These are phyloP conservation scores for Cystobasidium sp. DNA, from an alignment of 1,284 basidiomycete genomes.

Conservation along the genomic window DNA sequence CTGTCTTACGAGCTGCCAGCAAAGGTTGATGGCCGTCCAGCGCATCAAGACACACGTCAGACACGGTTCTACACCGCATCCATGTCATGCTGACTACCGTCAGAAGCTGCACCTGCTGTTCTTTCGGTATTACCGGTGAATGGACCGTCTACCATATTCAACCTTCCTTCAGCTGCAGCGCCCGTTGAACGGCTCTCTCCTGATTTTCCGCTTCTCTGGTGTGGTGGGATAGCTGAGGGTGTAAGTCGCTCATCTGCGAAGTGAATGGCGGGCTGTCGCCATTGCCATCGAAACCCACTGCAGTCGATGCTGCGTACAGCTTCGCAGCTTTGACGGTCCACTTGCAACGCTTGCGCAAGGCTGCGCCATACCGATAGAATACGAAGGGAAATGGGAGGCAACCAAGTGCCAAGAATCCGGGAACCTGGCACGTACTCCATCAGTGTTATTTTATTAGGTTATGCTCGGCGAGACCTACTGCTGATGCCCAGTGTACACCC, in stretches of 20 bases:
- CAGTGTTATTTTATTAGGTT: not conserved
- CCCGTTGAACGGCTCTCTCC: not conserved
- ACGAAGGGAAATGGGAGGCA: constrained; percentile 61
- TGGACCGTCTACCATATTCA: too few species aligned
- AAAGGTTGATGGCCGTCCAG: too few species aligned
- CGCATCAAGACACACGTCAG: too few species aligned
- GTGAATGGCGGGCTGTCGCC: not conserved
- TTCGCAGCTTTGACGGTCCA: constrained; percentile 31
- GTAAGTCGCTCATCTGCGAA: not conserved
- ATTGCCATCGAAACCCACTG: not conserved
- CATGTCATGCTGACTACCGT: constrained; percentile 8
- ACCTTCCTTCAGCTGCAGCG: too few species aligned
- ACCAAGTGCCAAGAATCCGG: constrained; percentile 31
- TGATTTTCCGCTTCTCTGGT: constrained; percentile 10
- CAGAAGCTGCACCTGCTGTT: not conserved
- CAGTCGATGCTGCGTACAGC: constrained; percentile 5
- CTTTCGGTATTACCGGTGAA: too few species aligned
- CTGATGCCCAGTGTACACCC: constrained; percentile 70
- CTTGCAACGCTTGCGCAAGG: constrained; percentile 52
- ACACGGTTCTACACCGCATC: not conserved
- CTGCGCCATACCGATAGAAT: constrained; percentile 59
- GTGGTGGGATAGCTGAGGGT: constrained; percentile 2
- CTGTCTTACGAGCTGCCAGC: not conserved
- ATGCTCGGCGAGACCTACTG: too few species aligned
- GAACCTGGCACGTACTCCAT: constrained; percentile 1